phyloP scores from a whole-genome alignment of 2,329 filamentous ascomycete genomes.

The Trichoderma hamatum region DNA sequence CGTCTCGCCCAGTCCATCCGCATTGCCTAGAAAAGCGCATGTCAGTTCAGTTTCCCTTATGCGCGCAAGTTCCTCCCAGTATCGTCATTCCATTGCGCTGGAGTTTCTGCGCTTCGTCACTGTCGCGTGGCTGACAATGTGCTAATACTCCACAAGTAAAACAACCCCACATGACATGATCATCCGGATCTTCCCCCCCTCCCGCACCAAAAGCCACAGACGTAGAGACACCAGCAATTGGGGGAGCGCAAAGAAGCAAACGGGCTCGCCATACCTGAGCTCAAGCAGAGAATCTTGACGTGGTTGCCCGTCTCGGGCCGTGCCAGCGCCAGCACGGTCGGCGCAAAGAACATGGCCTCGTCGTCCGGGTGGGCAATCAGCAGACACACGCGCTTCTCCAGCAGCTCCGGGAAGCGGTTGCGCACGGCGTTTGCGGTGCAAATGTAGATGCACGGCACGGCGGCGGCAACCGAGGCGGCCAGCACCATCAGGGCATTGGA shows the following conservation, averaged over 20 bases:
- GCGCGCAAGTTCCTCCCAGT: too few relatives aligned
- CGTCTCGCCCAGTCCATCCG: slow-evolving; percentile 81
- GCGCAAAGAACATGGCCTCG: slow-evolving; percentile 99
- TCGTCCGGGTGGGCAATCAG: slow-evolving; percentile 97
- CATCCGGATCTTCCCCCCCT: neutral
- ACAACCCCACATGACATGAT: slow-evolving; percentile 6
- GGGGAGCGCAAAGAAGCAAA: neutral
- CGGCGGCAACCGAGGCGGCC: slow-evolving; percentile 39
- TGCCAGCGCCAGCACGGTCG: slow-evolving; percentile 82
- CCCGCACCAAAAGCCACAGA: neutral
- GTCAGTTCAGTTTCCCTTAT: slow-evolving; percentile 29
- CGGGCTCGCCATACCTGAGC: slow-evolving; percentile 64
- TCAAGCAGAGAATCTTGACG: slow-evolving; percentile 91
- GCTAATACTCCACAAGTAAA: neutral
- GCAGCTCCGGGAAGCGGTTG: slow-evolving; percentile 65
- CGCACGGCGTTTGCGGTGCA: slow-evolving; percentile 53
- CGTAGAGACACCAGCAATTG: neutral
- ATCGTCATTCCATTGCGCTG: neutral
- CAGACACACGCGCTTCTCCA: slow-evolving; percentile 84
- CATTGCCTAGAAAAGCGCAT: slow-evolving; percentile 59
- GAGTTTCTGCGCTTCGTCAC: neutral
- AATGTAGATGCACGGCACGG: slow-evolving; percentile 56
- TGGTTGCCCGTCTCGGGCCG: slow-evolving; percentile 81
- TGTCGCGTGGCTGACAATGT: neutral
- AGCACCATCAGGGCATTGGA: slow-evolving; percentile 30